phyloP scores from a whole-genome alignment of 352 stramenopile species.

The Globisporangium okanoganense region DNA sequence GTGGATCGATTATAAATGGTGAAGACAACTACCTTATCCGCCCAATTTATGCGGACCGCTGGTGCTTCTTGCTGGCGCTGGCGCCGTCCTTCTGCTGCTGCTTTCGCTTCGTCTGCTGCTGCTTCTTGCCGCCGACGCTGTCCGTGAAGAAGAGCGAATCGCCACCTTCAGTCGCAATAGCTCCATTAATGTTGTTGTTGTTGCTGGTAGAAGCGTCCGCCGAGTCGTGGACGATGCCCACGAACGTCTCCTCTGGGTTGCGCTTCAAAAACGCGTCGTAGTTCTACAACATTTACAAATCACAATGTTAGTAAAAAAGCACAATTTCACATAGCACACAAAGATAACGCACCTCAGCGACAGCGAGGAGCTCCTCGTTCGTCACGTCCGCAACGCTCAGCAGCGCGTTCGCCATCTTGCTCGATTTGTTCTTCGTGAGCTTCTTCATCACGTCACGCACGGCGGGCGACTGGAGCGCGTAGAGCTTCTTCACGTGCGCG shows the following conservation, averaged over 20 bases:
- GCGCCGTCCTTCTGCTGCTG: conserved; percentile 1
- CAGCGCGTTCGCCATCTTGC: conserved; percentile 42
- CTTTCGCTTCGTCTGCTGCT: conserved; percentile 23
- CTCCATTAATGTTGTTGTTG: conserved; percentile 1
- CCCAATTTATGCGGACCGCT: conserved; percentile 4
- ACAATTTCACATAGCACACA: background rate
- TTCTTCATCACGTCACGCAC: conserved; percentile 27
- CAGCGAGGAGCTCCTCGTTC: conserved; percentile 29
- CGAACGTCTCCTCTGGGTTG: conserved; percentile 20
- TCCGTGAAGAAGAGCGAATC: conserved; percentile 56
- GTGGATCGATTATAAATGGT: no score
- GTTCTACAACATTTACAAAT: conserved; percentile 22
- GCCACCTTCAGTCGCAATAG: background rate
- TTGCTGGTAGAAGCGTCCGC: conserved; percentile 1
- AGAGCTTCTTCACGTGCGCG: conserved; percentile 34
- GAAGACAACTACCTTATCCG: no score
- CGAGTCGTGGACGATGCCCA: conserved; percentile 9
- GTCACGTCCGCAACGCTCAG: conserved; percentile 42
- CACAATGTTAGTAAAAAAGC: background rate
- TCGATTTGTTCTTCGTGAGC: conserved; percentile 26
- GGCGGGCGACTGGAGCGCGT: conserved; percentile 13
- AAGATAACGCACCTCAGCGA: conserved; percentile 36
- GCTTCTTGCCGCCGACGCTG: conserved; percentile 43
- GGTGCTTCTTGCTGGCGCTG: background rate
- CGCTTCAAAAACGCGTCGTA: conserved; percentile 36